Evolutionary conservation across 805 yeast species (phyloP).

Genomic region (Wickerhamiella qilinensis): DNA sequence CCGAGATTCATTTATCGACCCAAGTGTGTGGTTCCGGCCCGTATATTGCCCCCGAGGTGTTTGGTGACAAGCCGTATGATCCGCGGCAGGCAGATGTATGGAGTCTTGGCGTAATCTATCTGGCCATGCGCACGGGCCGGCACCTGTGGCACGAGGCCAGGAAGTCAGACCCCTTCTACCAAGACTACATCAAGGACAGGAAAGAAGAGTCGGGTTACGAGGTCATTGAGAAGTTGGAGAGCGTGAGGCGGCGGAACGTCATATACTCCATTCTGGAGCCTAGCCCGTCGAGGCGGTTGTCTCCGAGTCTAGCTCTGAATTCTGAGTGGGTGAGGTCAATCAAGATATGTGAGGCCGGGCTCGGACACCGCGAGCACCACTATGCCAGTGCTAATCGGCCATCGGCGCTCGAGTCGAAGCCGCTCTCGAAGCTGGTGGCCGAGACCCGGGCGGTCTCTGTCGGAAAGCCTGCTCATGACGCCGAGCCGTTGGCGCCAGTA

Average conservation of each 20-base stretch:
- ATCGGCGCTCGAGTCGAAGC: not conserved
- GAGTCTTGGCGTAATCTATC: constrained; percentile 67
- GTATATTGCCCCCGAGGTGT: constrained; percentile 85
- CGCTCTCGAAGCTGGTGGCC: not conserved
- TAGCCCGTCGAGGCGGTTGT: constrained; percentile 67
- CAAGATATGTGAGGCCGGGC: constrained; percentile 58
- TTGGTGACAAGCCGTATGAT: constrained; percentile 38
- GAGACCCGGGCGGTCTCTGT: not conserved
- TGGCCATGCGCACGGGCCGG: constrained; percentile 77
- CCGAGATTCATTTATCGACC: constrained; percentile 40
- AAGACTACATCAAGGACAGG: constrained; percentile 56
- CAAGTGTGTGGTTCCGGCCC: constrained; percentile 80
- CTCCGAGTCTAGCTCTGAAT: constrained; percentile 69
- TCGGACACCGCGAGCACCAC: constrained; percentile 9
- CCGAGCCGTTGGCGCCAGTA: not conserved
- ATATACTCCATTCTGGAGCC: constrained; percentile 88
- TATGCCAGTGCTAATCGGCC: not conserved
- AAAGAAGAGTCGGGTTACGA: constrained; percentile 75
- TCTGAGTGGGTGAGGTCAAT: constrained; percentile 94
- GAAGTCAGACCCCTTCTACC: constrained; percentile 61
- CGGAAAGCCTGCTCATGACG: not conserved
- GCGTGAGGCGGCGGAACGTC: constrained; percentile 83
- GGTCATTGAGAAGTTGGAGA: constrained; percentile 69
- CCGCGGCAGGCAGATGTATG: constrained; percentile 72
- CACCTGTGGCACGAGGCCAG: constrained; percentile 78